These are phyloP conservation scores for Rhodomyrtus psidioides DNA, from an alignment of 441 rosid genomes.

Conservation along the genomic window DNA sequence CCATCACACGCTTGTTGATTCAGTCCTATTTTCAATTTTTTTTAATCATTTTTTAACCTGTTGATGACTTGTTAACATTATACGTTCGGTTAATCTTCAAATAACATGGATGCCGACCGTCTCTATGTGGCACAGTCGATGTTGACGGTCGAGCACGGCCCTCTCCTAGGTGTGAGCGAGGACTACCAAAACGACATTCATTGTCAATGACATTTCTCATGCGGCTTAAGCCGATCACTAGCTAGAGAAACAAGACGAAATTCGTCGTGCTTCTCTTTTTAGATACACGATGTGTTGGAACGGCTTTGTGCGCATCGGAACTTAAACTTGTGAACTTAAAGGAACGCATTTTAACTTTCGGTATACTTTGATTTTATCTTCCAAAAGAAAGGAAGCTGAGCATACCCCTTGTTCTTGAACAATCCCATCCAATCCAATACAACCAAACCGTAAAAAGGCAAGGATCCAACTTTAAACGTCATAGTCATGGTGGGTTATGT, in stretches of 20 bases:
- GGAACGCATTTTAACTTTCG: neutral
- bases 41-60: too few species aligned
- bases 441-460: neutral
- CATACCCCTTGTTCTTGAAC: neutral
- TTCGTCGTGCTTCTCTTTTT: neutral
- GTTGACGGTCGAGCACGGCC: too few species aligned
- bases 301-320: rapidly evolving
- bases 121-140: too few species aligned
- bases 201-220: neutral
- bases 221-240: too few species aligned
- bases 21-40: too few species aligned
- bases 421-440: neutral
- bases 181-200: too few species aligned
- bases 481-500: neutral
- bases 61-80: too few species aligned
- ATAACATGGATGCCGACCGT: too few species aligned
- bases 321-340: too few species aligned
- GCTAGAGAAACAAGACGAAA: neutral
- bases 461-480: neutral
- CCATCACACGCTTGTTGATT: too few species aligned
- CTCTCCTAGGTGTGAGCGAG: too few species aligned
- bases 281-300: neutral
- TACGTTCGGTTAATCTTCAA: too few species aligned
- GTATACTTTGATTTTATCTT: neutral
- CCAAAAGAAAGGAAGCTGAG: neutral